Conservation (phyloP, 805 yeast species). For the Myxozyma vanderwaltii region DNA sequence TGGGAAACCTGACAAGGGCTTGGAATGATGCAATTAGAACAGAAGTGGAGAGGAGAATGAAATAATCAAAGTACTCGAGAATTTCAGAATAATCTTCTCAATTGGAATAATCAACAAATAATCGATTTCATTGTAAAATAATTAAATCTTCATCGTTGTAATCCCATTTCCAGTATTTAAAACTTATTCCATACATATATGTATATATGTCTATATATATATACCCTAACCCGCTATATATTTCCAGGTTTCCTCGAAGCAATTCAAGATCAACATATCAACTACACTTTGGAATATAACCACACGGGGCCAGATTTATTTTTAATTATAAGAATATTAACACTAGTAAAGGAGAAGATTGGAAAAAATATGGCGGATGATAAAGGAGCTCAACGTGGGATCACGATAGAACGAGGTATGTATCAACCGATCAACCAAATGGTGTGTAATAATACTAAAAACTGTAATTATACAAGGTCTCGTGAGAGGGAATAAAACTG, state of each 20-base stretch:
- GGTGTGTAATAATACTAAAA: neutral
- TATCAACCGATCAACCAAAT: too few relatives aligned
- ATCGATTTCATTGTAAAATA: neutral
- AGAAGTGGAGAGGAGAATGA: neutral
- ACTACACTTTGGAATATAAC: too few relatives aligned
- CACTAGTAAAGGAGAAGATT: too few relatives aligned
- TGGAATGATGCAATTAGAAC: constrained; percentile 3
- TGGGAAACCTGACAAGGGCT: neutral
- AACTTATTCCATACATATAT: too few relatives aligned
- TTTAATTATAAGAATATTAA: too few relatives aligned
- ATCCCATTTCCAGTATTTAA: neutral
- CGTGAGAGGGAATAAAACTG: constrained; percentile 22
- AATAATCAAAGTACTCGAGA: neutral
- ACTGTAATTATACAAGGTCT: constrained; percentile 13
- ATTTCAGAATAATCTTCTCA: too few relatives aligned
- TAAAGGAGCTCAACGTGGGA: constrained; percentile 20
- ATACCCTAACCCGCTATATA: neutral
- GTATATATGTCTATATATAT: neutral
- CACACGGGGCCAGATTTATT: too few relatives aligned
- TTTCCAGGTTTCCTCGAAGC: neutral
- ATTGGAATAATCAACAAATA: neutral
- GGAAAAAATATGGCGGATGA: constrained; percentile 12
- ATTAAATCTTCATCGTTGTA: neutral
- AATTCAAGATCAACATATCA: neutral
- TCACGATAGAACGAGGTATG: constrained; percentile 29